Percentiles rank a stretch among this genome's conserved stretches.
phyloP scores from a whole-genome alignment of 2,329 filamentous ascomycete species.

The Xylaria sp. region DNA sequence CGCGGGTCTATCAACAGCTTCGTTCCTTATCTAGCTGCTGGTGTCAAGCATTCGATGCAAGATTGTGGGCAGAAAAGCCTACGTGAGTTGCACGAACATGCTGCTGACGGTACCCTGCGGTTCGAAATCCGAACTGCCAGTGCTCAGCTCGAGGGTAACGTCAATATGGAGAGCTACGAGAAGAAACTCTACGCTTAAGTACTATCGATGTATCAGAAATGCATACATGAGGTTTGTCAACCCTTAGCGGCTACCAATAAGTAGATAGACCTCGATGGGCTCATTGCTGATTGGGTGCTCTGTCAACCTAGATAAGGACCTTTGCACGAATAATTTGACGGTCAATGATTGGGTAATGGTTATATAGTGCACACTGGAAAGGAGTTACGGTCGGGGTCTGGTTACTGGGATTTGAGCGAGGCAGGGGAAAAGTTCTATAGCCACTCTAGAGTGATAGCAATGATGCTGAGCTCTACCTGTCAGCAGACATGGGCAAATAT shows the following conservation, averaged over 20 bases:
- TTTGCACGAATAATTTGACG: constrained; percentile 32
- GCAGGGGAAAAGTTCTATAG: constrained; percentile 21
- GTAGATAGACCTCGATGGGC: constrained; percentile 2
- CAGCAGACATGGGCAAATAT: not conserved
- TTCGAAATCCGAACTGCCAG: constrained; percentile 96
- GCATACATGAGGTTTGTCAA: constrained; percentile 5
- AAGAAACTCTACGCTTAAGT: constrained; percentile 95
- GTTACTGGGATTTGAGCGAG: constrained; percentile 27
- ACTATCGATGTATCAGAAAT: constrained; percentile 21
- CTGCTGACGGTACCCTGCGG: constrained; percentile 78
- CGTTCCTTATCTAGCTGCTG: constrained; percentile 92
- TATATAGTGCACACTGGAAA: constrained; percentile 24
- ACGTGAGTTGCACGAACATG: constrained; percentile 77
- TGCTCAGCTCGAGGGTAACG: constrained; percentile 94
- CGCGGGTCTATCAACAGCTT: constrained; percentile 92
- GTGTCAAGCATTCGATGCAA: constrained; percentile 96
- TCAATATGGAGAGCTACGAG: constrained; percentile 98
- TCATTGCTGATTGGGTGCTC: not conserved
- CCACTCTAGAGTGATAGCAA: not conserved
- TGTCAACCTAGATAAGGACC: constrained; percentile 16
- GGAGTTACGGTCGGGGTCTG: constrained; percentile 29
- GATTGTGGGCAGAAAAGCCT: constrained; percentile 91
- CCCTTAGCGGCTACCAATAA: not conserved
- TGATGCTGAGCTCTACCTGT: not conserved
- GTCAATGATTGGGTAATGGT: constrained; percentile 23